Evolutionary conservation across 768 basidiomycete genomes (phyloP).

Genomic region (Podaxis carcinomalis): DNA sequence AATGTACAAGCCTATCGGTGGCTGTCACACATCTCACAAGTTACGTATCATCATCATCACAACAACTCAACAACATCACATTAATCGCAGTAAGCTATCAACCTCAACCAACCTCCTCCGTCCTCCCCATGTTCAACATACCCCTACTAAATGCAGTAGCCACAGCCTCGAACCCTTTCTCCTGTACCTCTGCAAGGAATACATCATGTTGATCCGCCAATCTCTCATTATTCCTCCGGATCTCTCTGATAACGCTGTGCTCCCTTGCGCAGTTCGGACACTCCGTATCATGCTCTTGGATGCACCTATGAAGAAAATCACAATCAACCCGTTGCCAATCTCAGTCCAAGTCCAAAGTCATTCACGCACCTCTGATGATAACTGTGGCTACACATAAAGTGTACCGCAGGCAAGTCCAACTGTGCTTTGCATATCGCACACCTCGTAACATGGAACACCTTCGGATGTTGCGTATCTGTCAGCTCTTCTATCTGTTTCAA

Average conservation of each 20-base stretch:
- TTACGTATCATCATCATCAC: no score
- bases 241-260: slow-evolving; percentile 87
- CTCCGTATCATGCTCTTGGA: slow-evolving; percentile 85
- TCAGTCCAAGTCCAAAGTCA: not conserved
- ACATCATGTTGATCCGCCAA: slow-evolving; percentile 80
- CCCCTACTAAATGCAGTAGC: slow-evolving; percentile 70
- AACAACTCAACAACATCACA: not conserved
- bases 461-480: slow-evolving; percentile 70
- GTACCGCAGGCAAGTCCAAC: slow-evolving; percentile 88
- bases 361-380: slow-evolving; percentile 82
- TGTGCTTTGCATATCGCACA: slow-evolving; percentile 88
- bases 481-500: slow-evolving; percentile 80
- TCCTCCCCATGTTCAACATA: slow-evolving; percentile 42
- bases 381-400: slow-evolving; percentile 98
- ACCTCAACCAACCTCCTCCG: slow-evolving; percentile 25
- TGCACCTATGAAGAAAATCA: slow-evolving; percentile 48
- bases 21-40: no score
- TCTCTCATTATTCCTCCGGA: slow-evolving; percentile 80
- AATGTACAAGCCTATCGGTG: no score
- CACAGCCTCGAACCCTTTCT: slow-evolving; percentile 68
- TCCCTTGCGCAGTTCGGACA: slow-evolving; percentile 87
- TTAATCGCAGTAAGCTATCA: not conserved
- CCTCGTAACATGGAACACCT: slow-evolving; percentile 91
- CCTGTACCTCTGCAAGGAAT: slow-evolving; percentile 71
- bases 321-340: not conserved